A percentile compares a stretch with the other conserved stretches of the same genome.
phyloP scores from a whole-genome alignment of 2,329 filamentous ascomycete genomes.

The Chrysoporthe cubensis region DNA sequence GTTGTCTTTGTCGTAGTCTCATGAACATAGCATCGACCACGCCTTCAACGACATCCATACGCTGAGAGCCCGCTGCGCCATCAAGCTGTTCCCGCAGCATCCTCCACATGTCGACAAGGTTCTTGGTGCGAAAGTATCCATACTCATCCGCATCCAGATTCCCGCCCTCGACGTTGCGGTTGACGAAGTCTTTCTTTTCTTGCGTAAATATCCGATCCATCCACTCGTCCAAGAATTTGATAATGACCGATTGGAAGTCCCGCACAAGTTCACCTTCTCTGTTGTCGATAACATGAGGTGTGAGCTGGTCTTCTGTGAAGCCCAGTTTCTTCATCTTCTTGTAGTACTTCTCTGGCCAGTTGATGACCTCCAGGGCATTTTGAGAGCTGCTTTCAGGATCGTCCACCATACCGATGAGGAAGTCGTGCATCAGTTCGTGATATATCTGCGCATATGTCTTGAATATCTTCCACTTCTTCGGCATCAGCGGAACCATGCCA shows the following conservation, averaged over 20 bases:
- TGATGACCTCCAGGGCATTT: conserved; percentile 88
- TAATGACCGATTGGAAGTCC: conserved; percentile 93
- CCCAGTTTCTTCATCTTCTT: conserved; percentile 92
- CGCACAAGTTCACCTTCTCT: conserved; percentile 87
- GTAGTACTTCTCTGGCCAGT: conserved; percentile 96
- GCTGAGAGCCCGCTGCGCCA: conserved; percentile 81
- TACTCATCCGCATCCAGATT: conserved; percentile 87
- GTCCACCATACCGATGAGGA: conserved; percentile 80
- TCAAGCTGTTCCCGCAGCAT: conserved; percentile 94
- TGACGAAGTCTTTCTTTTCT: conserved; percentile 80
- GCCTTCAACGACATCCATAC: conserved; percentile 89
- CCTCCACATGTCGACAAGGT: conserved; percentile 92
- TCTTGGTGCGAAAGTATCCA: conserved; percentile 89
- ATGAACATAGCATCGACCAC: conserved; percentile 96
- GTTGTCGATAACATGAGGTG: conserved; percentile 87
- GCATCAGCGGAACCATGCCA: conserved; percentile 89
- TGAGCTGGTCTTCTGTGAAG: conserved; percentile 74
- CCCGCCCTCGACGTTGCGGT: conserved; percentile 72
- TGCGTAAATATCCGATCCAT: conserved; percentile 88
- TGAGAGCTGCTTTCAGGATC: conserved; percentile 82
- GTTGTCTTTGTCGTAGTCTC: conserved; percentile 80
- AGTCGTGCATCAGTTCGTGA: conserved; percentile 94
- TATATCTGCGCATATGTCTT: conserved; percentile 90
- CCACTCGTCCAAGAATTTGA: conserved; percentile 95
- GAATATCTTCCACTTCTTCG: conserved; percentile 95